phyloP scores from a whole-genome alignment of 768 basidiomycete species.

The Austroboletus eburneus region DNA sequence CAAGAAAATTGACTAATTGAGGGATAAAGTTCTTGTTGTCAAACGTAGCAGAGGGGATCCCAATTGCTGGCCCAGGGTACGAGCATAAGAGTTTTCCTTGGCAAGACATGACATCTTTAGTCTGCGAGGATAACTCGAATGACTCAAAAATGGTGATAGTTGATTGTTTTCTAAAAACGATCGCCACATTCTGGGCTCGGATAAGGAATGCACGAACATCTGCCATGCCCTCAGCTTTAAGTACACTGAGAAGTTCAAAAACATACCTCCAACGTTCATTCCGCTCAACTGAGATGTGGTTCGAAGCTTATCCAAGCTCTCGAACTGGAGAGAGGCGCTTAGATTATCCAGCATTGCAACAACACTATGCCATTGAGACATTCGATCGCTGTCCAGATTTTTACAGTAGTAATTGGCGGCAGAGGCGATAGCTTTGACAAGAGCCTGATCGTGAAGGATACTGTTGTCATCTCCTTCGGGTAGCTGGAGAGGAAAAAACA shows the following conservation, averaged over 20 bases:
- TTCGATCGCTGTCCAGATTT: slow-evolving; percentile 1
- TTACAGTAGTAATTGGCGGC: slow-evolving; percentile 19
- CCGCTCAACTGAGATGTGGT: slow-evolving; percentile 11
- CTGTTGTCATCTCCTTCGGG: slow-evolving; percentile 30
- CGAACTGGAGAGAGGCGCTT: not conserved
- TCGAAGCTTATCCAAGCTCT: not conserved
- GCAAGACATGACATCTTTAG: slow-evolving; percentile 28
- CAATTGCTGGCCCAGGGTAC: slow-evolving; percentile 41
- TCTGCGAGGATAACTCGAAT: slow-evolving; percentile 26
- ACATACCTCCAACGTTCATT: slow-evolving; percentile 22
- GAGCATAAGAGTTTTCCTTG: slow-evolving; percentile 39
- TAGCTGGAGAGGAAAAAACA: slow-evolving; percentile 38
- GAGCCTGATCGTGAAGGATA: slow-evolving; percentile 21
- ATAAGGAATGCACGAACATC: slow-evolving; percentile 38
- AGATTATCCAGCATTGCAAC: slow-evolving; percentile 22
- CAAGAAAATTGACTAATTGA: slow-evolving; percentile 33
- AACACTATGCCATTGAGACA: slow-evolving; percentile 25
- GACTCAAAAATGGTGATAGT: slow-evolving; percentile 35
- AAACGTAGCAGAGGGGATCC: slow-evolving; percentile 27
- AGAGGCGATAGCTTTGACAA: slow-evolving; percentile 19
- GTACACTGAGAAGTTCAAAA: not conserved
- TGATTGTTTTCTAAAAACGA: slow-evolving; percentile 34
- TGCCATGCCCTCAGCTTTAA: slow-evolving; percentile 11
- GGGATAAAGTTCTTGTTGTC: slow-evolving; percentile 28
- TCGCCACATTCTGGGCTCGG: slow-evolving; percentile 43